Percentiles rank a stretch among this genome's conserved stretches.
These are phyloP conservation scores for Rosa persica DNA, from an alignment of 306 rosid genomes.

Conservation along the genomic window DNA sequence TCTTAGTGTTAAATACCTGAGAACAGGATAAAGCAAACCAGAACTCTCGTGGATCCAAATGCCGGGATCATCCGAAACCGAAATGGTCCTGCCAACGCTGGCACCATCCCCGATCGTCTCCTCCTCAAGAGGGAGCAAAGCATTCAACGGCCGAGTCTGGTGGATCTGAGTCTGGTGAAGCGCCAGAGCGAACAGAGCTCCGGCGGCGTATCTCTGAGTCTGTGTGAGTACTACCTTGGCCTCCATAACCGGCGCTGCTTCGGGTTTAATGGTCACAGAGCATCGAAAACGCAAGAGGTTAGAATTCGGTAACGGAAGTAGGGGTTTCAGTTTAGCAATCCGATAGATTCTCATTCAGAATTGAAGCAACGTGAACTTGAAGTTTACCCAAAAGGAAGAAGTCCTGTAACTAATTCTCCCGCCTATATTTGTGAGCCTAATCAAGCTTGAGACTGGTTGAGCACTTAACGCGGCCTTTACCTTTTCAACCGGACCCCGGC, in stretches of 20 bases:
- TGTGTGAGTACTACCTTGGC: conserved; percentile 31
- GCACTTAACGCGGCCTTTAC: neutral
- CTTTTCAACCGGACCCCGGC: conserved; percentile 28
- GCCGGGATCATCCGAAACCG: conserved; percentile 35
- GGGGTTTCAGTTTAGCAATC: neutral
- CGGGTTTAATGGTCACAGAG: neutral
- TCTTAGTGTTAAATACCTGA: conserved; percentile 27
- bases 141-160: conserved; percentile 23
- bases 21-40: conserved; percentile 52
- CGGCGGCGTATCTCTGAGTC: conserved; percentile 48
- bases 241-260: conserved; percentile 29
- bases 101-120: conserved; percentile 24
- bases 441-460: neutral
- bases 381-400: neutral
- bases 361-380: neutral
- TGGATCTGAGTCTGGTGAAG: conserved; percentile 53
- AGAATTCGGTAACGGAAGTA: neutral
- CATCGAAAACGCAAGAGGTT: neutral
- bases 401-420: neutral
- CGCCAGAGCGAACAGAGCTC: conserved; percentile 49
- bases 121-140: conserved; percentile 10
- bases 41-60: conserved; percentile 46
- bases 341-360: conserved; percentile 8
- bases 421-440: neutral
- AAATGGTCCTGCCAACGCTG: neutral